These are phyloP conservation scores for Leavenworthia alabamica DNA, from an alignment of 345 rosid species.

Conservation along the genomic window DNA sequence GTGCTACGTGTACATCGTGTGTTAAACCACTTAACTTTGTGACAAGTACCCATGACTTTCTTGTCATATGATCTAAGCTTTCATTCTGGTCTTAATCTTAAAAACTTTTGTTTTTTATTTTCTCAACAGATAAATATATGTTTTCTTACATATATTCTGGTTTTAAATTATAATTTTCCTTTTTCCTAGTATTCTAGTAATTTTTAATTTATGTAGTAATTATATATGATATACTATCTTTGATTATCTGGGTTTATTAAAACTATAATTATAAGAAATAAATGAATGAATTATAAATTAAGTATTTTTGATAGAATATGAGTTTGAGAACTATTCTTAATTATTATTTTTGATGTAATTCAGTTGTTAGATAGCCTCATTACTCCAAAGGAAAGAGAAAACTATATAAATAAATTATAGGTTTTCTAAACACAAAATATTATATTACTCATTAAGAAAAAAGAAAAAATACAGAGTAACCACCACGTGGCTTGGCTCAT, in stretches of 20 bases:
- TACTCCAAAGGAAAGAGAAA: not conserved
- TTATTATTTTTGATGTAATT: not conserved
- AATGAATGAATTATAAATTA: too few relatives aligned
- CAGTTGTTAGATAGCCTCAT: not conserved
- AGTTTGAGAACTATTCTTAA: too few relatives aligned
- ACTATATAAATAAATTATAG: not conserved
- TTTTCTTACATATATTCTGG: not conserved
- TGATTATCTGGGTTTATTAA: too few relatives aligned
- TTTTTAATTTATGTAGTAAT: too few relatives aligned
- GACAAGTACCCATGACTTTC: conserved; percentile 2
- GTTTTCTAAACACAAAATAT: not conserved
- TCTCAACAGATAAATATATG: not conserved
- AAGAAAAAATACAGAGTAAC: not conserved
- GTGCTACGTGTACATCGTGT: conserved; percentile 9
- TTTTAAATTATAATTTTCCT: not conserved
- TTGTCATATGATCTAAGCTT: conserved; percentile 4
- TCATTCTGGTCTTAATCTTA: not conserved
- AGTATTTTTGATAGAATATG: too few relatives aligned
- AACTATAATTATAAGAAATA: too few relatives aligned
- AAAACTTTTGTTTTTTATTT: not conserved
- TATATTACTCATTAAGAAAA: not conserved
- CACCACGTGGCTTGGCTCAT: conserved; percentile 21
- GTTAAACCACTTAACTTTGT: not conserved
- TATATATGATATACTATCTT: too few relatives aligned
- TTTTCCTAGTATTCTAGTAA: too few relatives aligned